Evolutionary conservation across 352 stramenopile genomes (phyloP).

Genomic region (Phytophthora foliorum): DNA sequence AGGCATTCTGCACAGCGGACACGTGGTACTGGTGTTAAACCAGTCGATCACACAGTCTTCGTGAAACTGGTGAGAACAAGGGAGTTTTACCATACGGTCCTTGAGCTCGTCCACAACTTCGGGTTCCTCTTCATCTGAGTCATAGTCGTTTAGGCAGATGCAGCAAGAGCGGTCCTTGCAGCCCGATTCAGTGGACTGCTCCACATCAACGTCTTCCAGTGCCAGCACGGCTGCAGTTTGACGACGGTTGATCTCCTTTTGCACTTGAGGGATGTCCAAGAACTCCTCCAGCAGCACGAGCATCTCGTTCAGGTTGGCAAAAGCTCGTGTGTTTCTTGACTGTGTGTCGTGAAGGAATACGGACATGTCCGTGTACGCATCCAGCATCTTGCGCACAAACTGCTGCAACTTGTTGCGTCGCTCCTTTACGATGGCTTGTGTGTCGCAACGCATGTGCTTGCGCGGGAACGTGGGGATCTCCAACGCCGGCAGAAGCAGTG

Average conservation of each 20-base stretch:
- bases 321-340: slow-evolving; percentile 25
- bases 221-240: slow-evolving; percentile 59
- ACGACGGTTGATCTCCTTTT: slow-evolving; percentile 62
- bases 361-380: slow-evolving; percentile 69
- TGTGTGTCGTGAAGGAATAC: slow-evolving; percentile 55
- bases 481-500: slow-evolving; percentile 52
- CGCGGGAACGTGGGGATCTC: slow-evolving; percentile 59
- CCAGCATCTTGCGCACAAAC: slow-evolving; percentile 64
- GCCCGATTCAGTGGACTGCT: slow-evolving; percentile 1
- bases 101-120: slow-evolving; percentile 6
- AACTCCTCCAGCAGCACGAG: slow-evolving; percentile 55
- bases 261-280: slow-evolving; percentile 54
- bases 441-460: slow-evolving; percentile 72
- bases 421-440: slow-evolving; percentile 59
- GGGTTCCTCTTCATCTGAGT: slow-evolving; percentile 33
- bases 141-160: slow-evolving; percentile 62
- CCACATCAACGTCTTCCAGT: slow-evolving; percentile 60
- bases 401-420: slow-evolving; percentile 55
- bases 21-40: slow-evolving; percentile 78
- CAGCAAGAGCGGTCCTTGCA: slow-evolving; percentile 52
- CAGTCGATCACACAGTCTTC: slow-evolving; percentile 84
- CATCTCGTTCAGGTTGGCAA: slow-evolving; percentile 43
- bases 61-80: slow-evolving; percentile 77
- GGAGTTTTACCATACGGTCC: slow-evolving; percentile 64
- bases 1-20: slow-evolving; percentile 66